Percentiles rank a stretch among this genome's conserved stretches.
Conservation (phyloP, 2,329 filamentous ascomycete genomes). For the Penicillium janthinellum region DNA sequence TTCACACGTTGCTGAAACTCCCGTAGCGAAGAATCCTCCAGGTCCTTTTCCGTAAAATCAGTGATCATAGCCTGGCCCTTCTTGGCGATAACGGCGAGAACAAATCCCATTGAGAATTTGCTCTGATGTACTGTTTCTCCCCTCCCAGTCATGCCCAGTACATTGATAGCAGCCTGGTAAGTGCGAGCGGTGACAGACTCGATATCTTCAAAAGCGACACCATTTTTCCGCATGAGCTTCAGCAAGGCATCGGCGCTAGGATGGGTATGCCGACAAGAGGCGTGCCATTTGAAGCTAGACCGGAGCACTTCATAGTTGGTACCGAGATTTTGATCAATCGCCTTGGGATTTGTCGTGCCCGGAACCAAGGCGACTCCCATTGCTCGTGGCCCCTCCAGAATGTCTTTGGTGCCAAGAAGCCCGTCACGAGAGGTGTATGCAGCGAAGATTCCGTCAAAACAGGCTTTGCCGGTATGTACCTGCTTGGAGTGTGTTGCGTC, state of each 20-base stretch:
- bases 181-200: conserved; percentile 30
- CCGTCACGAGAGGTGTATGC: conserved; percentile 32
- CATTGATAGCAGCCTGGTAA: conserved; percentile 36
- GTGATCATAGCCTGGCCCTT: conserved; percentile 36
- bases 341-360: conserved; percentile 22
- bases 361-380: conserved; percentile 32
- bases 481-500: conserved; percentile 37
- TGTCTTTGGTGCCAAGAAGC: conserved; percentile 31
- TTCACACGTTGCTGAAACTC: conserved; percentile 31
- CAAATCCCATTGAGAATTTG: conserved; percentile 40
- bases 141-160: conserved; percentile 30
- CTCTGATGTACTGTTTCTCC: conserved; percentile 38
- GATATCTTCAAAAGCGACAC: conserved; percentile 31
- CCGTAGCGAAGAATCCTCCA: conserved; percentile 26
- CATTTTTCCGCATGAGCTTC: conserved; percentile 30
- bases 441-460: conserved; percentile 36
- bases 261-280: conserved; percentile 37
- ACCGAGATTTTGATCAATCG: conserved; percentile 31
- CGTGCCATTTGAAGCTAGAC: conserved; percentile 40
- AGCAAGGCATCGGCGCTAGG: conserved; percentile 35
- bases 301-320: conserved; percentile 28
- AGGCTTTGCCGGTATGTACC: conserved; percentile 36
- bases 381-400: conserved; percentile 32
- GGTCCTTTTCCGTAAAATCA: conserved; percentile 33
- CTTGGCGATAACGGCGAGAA: conserved; percentile 35